Conservation (phyloP, 164 flowering plant species). For the Chimonanthus praecox region DNA sequence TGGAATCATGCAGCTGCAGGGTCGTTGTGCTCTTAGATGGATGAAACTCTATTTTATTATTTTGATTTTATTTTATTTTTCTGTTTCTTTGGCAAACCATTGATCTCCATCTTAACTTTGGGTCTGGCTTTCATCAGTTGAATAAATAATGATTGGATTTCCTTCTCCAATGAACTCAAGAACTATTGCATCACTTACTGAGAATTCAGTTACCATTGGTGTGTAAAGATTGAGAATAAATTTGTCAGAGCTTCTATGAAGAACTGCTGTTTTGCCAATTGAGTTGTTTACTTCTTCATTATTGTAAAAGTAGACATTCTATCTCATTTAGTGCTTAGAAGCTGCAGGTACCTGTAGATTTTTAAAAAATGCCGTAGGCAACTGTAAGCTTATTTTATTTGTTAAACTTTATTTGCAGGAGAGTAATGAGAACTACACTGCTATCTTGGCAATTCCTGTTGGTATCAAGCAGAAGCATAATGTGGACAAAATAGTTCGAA, state of each 20-base stretch:
- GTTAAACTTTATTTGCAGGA: slow-evolving; percentile 8
- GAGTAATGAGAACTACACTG: slow-evolving; percentile 9
- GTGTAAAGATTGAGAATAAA: not conserved
- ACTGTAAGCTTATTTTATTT: not conserved
- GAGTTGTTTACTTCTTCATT: not conserved
- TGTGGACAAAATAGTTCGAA: slow-evolving; percentile 22
- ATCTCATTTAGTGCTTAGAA: not conserved
- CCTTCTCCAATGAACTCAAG: not conserved
- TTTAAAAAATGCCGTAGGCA: not conserved
- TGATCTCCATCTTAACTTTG: not conserved
- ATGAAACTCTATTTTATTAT: no score
- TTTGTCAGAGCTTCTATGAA: not conserved
- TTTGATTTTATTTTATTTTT: no score
- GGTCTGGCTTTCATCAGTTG: not conserved
- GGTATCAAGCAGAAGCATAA: slow-evolving; percentile 29
- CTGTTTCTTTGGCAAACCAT: not conserved
- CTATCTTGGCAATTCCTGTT: slow-evolving; percentile 28
- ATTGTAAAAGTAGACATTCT: not conserved
- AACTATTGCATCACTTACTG: not conserved
- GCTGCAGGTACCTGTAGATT: not conserved
- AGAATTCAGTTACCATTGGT: not conserved
- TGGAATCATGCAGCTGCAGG: not conserved
- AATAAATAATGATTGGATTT: not conserved
- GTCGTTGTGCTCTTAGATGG: not conserved
- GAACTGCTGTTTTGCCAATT: not conserved